Percentiles rank a stretch among this genome's conserved stretches.
Evolutionary conservation across 1,139 yeast species (phyloP).

Genomic region (Lodderomyces elongisporus): DNA sequence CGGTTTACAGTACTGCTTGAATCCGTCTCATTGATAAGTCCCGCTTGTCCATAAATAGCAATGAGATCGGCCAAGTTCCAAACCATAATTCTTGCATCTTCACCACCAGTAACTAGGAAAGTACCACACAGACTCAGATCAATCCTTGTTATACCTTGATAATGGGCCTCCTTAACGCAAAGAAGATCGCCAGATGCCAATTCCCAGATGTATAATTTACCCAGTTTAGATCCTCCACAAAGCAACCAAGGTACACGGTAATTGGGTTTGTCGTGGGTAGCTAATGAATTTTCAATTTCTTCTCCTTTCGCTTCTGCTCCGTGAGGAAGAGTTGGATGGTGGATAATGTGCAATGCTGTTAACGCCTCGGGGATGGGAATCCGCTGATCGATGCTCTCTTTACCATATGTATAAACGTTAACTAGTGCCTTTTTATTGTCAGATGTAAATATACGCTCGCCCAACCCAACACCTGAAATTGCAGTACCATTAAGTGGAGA

Average conservation of each 20-base stretch:
- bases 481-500: conserved; percentile 43
- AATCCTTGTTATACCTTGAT: conserved; percentile 64
- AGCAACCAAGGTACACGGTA: conserved; percentile 62
- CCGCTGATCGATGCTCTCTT: conserved; percentile 78
- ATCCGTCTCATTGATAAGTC: conserved; percentile 1
- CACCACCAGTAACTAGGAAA: conserved; percentile 69
- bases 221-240: conserved; percentile 67
- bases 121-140: conserved; percentile 63
- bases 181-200: conserved; percentile 70
- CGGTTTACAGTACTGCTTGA: conserved; percentile 12
- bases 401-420: conserved; percentile 68
- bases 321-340: conserved; percentile 20
- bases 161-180: conserved; percentile 76
- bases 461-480: conserved; percentile 38
- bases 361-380: conserved; percentile 83
- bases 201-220: conserved; percentile 84
- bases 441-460: conserved; percentile 54
- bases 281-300: background rate
- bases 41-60: conserved; percentile 20
- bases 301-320: conserved; percentile 5
- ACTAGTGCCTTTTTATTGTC: conserved; percentile 67
- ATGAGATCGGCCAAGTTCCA: conserved; percentile 69
- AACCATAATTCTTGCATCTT: conserved; percentile 72
- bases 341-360: conserved; percentile 49
- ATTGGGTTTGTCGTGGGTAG: conserved; percentile 17